Conservation (phyloP, 2,329 filamentous ascomycete genomes). For the Aspergillus bombycis region DNA sequence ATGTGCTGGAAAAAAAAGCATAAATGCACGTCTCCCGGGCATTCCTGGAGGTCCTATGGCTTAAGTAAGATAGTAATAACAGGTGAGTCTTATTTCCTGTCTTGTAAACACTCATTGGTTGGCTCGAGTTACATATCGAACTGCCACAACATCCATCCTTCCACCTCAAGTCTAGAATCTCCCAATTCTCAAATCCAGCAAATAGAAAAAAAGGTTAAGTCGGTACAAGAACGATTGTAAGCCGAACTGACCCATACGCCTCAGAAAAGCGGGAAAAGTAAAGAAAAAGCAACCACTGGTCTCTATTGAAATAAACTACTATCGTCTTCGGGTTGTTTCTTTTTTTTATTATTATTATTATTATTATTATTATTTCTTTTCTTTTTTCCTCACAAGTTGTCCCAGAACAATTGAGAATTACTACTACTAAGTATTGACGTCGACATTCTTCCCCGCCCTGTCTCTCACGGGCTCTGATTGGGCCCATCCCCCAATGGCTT, state of each 20-base stretch:
- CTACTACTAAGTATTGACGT: too few relatives aligned
- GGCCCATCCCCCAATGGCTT: slow-evolving; percentile 13
- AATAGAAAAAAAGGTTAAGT: not conserved
- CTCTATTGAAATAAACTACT: not conserved
- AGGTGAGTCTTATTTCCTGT: not conserved
- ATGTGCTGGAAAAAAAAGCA: slow-evolving; percentile 2
- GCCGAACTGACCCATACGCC: not conserved
- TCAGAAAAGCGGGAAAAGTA: not conserved
- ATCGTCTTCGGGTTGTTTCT: not conserved
- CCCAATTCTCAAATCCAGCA: not conserved
- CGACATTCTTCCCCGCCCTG: slow-evolving; percentile 10
- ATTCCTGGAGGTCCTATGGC: not conserved
- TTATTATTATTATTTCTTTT: not conserved
- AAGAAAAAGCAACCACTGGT: not conserved
- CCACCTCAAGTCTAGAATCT: slow-evolving; percentile 1
- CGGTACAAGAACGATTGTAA: not conserved
- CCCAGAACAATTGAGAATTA: not conserved
- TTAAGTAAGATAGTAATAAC: not conserved
- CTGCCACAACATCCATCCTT: slow-evolving; percentile 3
- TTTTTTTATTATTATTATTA: not conserved
- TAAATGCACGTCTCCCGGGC: not conserved
- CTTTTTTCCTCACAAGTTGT: not conserved
- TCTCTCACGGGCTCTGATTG: slow-evolving; percentile 11
- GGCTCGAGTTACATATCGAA: not conserved
- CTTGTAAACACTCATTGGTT: not conserved